These are phyloP conservation scores for Sclerotinia borealis DNA, from an alignment of 2,329 filamentous ascomycete genomes.

Conservation along the genomic window DNA sequence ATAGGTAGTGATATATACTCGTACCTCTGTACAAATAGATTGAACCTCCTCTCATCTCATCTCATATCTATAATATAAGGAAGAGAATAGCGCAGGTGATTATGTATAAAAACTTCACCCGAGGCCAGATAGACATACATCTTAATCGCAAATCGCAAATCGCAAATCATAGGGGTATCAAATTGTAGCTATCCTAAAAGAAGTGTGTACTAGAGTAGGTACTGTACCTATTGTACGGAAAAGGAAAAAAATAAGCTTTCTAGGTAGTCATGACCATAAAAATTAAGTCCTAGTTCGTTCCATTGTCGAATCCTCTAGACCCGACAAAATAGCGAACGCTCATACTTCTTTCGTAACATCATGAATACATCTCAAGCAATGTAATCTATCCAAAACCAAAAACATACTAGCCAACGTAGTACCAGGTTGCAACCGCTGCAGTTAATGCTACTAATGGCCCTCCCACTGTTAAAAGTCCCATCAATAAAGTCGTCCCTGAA, in stretches of 20 bases:
- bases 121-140: no score
- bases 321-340: neutral
- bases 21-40: no score
- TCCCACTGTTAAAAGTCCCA: slow-evolving; percentile 2
- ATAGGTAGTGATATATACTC: no score
- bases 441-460: slow-evolving; percentile 4
- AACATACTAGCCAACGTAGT: slow-evolving; percentile 1
- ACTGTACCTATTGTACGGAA: neutral
- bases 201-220: neutral
- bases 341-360: neutral
- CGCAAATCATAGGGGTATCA: slow-evolving; percentile 7
- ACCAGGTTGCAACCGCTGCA: slow-evolving; percentile 9
- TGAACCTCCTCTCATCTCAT: no score
- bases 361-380: neutral
- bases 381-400: neutral
- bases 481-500: neutral
- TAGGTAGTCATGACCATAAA: neutral
- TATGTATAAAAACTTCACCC: no score
- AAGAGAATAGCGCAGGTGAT: no score
- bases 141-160: neutral
- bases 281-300: neutral
- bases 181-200: slow-evolving; percentile 5
- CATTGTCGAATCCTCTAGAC: neutral
- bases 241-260: neutral
- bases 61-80: no score